phyloP scores from a whole-genome alignment of 768 basidiomycete genomes.

The Suillus americanus region DNA sequence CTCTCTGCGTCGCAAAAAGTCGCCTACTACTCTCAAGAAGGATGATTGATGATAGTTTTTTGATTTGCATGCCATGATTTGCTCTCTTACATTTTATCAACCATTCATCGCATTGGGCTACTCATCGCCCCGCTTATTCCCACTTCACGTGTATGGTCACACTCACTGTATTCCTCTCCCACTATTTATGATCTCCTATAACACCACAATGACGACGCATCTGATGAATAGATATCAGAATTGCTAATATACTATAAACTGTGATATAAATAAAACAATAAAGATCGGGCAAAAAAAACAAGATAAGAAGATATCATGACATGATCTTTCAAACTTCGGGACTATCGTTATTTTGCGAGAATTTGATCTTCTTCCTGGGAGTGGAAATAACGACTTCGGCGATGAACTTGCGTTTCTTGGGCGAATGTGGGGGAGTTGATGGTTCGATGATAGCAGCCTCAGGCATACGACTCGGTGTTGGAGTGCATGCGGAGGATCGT shows the following conservation, averaged over 20 bases:
- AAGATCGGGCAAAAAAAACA: not conserved
- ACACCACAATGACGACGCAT: not conserved
- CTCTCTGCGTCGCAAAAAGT: constrained; percentile 34
- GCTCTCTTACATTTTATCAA: constrained; percentile 21
- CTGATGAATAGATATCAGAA: not conserved
- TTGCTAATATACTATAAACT: constrained; percentile 4
- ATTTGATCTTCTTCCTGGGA: constrained; percentile 21
- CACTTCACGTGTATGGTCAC: constrained; percentile 19
- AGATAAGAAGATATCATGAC: not conserved
- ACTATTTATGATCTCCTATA: constrained; percentile 22
- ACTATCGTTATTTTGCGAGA: not conserved
- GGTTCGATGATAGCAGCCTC: not conserved
- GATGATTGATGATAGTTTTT: constrained; percentile 15
- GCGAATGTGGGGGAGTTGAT: constrained; percentile 4
- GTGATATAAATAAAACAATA: constrained; percentile 2
- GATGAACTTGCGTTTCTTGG: constrained; percentile 22
- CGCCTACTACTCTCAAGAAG: constrained; percentile 27
- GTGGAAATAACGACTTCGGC: constrained; percentile 3
- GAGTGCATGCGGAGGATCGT: not conserved
- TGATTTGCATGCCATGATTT: constrained; percentile 3
- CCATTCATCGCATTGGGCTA: constrained; percentile 15
- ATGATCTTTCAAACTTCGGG: not conserved
- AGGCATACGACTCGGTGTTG: not conserved
- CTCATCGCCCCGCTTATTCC: constrained; percentile 3
- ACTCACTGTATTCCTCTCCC: constrained; percentile 3